phyloP scores from a whole-genome alignment of 345 rosid species.

The Aquilaria sinensis region DNA sequence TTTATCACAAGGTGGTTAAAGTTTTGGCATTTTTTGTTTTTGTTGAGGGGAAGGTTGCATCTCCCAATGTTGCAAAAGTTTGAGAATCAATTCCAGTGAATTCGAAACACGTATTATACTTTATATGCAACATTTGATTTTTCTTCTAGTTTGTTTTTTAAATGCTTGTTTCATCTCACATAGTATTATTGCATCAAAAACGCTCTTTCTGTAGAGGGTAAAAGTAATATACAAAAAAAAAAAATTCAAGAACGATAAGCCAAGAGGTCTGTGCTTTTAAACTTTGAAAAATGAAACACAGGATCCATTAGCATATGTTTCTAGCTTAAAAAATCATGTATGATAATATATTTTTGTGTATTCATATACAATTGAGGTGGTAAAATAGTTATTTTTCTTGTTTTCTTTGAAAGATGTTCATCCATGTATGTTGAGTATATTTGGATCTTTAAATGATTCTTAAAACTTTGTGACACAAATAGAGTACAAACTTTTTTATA shows the following conservation, averaged over 20 bases:
- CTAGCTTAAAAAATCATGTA: not conserved
- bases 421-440: too few species aligned
- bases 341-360: not conserved
- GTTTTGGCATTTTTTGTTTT: conserved; percentile 79
- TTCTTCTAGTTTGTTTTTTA: not conserved
- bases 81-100: conserved; percentile 62
- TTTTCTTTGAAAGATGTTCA: not conserved
- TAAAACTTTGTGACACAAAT: too few species aligned
- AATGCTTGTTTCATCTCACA: conserved; percentile 7
- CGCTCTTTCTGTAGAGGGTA: conserved; percentile 50
- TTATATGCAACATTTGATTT: conserved; percentile 4
- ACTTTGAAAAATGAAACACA: too few species aligned
- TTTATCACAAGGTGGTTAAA: conserved; percentile 84
- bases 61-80: conserved; percentile 60
- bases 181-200: not conserved
- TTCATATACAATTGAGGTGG: not conserved
- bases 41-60: conserved; percentile 93
- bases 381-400: conserved; percentile 1
- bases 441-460: too few species aligned
- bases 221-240: conserved; percentile 70
- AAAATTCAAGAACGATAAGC: conserved; percentile 80
- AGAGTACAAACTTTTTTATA: too few species aligned
- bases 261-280: conserved; percentile 45
- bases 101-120: not conserved
- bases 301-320: not conserved